Evolutionary conservation across 495 filamentous ascomycete species (phyloP).

Genomic region (Penicillium taxi): DNA sequence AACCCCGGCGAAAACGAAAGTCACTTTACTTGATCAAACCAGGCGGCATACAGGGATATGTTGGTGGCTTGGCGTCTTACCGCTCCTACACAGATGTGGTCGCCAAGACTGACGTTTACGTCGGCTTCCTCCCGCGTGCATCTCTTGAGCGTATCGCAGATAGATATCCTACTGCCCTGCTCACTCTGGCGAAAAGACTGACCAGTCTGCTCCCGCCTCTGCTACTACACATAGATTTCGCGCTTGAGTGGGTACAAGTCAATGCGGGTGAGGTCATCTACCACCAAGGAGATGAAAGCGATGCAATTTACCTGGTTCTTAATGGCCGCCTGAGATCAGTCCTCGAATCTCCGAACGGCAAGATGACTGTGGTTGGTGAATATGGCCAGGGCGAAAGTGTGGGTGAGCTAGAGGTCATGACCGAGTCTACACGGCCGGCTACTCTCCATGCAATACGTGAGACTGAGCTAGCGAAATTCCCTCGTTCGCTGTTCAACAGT

Average conservation of each 20-base stretch:
- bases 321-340: conserved; percentile 83
- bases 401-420: conserved; percentile 94
- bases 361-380: conserved; percentile 84
- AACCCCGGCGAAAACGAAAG: conserved; percentile 50
- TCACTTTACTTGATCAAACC: conserved; percentile 92
- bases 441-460: conserved; percentile 94
- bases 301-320: conserved; percentile 95
- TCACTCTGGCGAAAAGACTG: conserved; percentile 91
- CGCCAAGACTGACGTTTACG: conserved; percentile 97
- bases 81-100: conserved; percentile 94
- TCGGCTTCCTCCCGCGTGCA: conserved; percentile 81
- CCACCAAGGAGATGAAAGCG: conserved; percentile 89
- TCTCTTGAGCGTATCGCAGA: conserved; percentile 90
- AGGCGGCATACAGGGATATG: conserved; percentile 87
- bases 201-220: conserved; percentile 85
- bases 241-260: conserved; percentile 95
- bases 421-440: conserved; percentile 78
- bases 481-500: conserved; percentile 93
- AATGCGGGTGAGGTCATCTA: conserved; percentile 90
- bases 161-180: conserved; percentile 77
- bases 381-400: conserved; percentile 97
- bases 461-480: conserved; percentile 92
- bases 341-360: conserved; percentile 65
- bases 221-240: conserved; percentile 95
- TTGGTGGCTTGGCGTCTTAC: conserved; percentile 88